Evolutionary conservation across 2,329 filamentous ascomycete species (phyloP).

Genomic region (Huntiella omanensis): DNA sequence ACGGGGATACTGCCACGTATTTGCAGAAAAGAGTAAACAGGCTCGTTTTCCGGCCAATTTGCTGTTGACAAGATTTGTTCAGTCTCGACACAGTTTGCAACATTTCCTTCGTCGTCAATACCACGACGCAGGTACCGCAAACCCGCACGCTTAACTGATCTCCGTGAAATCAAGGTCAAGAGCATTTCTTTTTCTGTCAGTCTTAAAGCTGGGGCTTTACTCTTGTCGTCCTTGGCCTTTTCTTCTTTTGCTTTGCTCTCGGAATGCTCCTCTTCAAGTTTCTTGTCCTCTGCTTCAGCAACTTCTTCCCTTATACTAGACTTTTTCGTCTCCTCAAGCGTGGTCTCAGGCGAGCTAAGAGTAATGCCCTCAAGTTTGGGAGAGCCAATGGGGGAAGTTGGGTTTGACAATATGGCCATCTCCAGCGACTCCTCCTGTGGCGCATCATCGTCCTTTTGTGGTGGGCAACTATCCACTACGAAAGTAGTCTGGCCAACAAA

Average conservation of each 20-base stretch:
- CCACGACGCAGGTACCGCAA: constrained; percentile 79
- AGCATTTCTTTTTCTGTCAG: constrained; percentile 40
- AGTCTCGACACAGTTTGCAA: constrained; percentile 84
- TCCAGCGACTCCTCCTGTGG: constrained; percentile 29
- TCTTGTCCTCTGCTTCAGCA: constrained; percentile 13
- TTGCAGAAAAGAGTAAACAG: constrained; percentile 70
- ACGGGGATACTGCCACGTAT: constrained; percentile 79
- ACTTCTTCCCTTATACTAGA: not conserved
- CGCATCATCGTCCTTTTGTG: constrained; percentile 29
- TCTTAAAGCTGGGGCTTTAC: not conserved
- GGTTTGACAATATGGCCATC: constrained; percentile 20
- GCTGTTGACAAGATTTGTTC: constrained; percentile 74
- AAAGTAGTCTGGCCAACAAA: constrained; percentile 82
- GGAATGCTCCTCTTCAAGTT: too few species aligned
- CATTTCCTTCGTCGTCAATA: constrained; percentile 72
- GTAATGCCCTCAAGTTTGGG: not conserved
- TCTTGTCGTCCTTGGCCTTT: not conserved
- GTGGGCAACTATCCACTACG: constrained; percentile 44
- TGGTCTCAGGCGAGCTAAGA: constrained; percentile 1
- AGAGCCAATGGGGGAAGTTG: constrained; percentile 9
- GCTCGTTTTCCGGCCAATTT: constrained; percentile 33
- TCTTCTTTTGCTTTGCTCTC: not conserved
- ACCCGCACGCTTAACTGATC: constrained; percentile 71
- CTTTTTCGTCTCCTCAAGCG: constrained; percentile 14
- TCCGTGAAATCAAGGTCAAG: constrained; percentile 79